Evolutionary conservation across 2,329 filamentous ascomycete species (phyloP).

Genomic region (Colletotrichum sojae): DNA sequence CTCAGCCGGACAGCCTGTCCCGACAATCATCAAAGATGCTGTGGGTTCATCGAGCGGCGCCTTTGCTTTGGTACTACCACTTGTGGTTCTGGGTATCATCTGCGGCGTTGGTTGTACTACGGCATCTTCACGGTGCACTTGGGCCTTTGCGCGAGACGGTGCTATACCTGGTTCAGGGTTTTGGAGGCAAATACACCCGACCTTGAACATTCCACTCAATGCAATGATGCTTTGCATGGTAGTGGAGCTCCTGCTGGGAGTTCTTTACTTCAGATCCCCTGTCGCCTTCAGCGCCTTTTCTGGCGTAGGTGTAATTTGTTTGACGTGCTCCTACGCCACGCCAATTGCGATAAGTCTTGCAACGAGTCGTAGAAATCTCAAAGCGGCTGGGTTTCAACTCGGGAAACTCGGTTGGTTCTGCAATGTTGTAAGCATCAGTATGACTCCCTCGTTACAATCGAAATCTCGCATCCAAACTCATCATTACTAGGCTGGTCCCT

Average conservation of each 20-base stretch:
- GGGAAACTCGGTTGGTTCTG: constrained; percentile 73
- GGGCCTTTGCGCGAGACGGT: constrained; percentile 79
- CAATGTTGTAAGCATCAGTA: constrained; percentile 77
- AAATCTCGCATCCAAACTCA: no score
- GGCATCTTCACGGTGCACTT: constrained; percentile 76
- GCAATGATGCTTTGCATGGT: constrained; percentile 81
- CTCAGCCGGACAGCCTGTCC: constrained; percentile 73
- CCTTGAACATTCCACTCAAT: constrained; percentile 76
- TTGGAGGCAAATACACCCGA: constrained; percentile 74
- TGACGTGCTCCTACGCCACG: constrained; percentile 77
- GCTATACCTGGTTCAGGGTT: constrained; percentile 74
- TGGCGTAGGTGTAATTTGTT: constrained; percentile 78
- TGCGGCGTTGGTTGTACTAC: constrained; percentile 80
- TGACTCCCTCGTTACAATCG: no score
- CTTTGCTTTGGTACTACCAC: constrained; percentile 73
- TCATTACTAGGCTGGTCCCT: no score
- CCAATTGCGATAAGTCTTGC: constrained; percentile 77
- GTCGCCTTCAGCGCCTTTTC: constrained; percentile 82
- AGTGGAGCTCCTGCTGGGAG: constrained; percentile 73
- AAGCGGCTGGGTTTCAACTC: constrained; percentile 71
- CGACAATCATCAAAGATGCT: constrained; percentile 74
- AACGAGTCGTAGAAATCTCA: constrained; percentile 71
- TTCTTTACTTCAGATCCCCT: constrained; percentile 78
- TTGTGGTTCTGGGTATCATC: constrained; percentile 76
- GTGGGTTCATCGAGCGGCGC: constrained; percentile 73